Evolutionary conservation across 495 filamentous ascomycete species (phyloP).

Genomic region (Neurospora terricola): DNA sequence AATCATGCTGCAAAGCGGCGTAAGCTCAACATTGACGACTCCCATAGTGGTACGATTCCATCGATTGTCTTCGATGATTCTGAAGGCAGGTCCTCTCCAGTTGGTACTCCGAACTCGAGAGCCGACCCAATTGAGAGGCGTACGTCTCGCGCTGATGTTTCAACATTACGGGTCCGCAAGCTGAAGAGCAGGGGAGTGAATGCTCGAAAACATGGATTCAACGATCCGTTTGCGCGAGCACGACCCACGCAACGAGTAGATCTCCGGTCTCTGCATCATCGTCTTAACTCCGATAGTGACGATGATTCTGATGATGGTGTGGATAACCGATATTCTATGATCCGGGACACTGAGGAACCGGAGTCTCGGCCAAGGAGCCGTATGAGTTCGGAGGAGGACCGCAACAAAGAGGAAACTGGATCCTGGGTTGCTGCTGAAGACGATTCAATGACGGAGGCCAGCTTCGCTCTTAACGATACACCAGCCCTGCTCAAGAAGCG

Average conservation of each 20-base stretch:
- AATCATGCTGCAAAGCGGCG: conserved; percentile 66
- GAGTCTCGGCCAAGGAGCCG: conserved; percentile 75
- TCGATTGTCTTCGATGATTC: conserved; percentile 36
- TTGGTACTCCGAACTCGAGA: conserved; percentile 61
- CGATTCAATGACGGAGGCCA: conserved; percentile 47
- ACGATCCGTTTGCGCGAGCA: conserved; percentile 68
- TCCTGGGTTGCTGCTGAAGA: conserved; percentile 38
- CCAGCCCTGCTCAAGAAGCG: conserved; percentile 49
- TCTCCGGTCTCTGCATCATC: conserved; percentile 44
- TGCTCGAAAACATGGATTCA: conserved; percentile 56
- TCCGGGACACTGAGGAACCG: conserved; percentile 67
- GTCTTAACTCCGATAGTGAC: conserved; percentile 46
- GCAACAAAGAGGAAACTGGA: conserved; percentile 50
- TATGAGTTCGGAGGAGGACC: conserved; percentile 58
- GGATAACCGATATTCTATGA: conserved; percentile 41
- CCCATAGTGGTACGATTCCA: conserved; percentile 37
- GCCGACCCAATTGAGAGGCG: conserved; percentile 42
- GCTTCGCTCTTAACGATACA: conserved; percentile 36
- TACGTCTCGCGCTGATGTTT: conserved; percentile 47
- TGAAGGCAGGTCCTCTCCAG: conserved; percentile 46
- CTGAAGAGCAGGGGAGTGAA: conserved; percentile 44
- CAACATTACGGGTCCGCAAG: conserved; percentile 63
- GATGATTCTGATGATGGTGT: conserved; percentile 44
- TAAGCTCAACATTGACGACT: conserved; percentile 66
- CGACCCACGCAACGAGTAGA: conserved; percentile 36